Percentiles rank a stretch among this genome's conserved stretches.
Evolutionary conservation across 1,284 basidiomycete genomes (phyloP).

Genomic region (Melampsora occidentalis): DNA sequence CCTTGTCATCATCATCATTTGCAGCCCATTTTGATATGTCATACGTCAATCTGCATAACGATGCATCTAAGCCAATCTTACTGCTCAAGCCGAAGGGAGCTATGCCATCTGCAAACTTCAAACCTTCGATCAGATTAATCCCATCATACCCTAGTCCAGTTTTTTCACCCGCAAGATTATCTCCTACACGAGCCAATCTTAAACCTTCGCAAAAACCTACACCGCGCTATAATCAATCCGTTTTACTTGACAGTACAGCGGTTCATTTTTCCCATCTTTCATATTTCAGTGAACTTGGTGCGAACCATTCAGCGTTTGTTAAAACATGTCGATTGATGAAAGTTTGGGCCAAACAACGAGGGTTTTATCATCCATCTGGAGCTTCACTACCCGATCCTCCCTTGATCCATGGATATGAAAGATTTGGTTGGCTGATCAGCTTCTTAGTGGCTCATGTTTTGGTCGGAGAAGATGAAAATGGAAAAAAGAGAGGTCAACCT

Average conservation of each 20-base stretch:
- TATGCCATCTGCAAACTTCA: slow-evolving; percentile 48
- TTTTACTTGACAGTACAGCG: slow-evolving; percentile 61
- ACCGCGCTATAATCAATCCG: slow-evolving; percentile 78
- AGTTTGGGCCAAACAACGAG: slow-evolving; percentile 27
- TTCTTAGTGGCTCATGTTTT: slow-evolving; percentile 40
- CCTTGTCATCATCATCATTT: slow-evolving; percentile 58
- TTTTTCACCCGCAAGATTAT: slow-evolving; percentile 66
- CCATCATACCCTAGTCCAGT: slow-evolving; percentile 78
- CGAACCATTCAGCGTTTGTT: slow-evolving; percentile 32
- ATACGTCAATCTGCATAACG: slow-evolving; percentile 64
- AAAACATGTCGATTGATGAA: slow-evolving; percentile 35
- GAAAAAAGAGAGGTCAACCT: slow-evolving; percentile 3
- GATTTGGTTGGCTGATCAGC: slow-evolving; percentile 40
- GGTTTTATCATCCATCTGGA: slow-evolving; percentile 14
- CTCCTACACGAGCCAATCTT: slow-evolving; percentile 68
- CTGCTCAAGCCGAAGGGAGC: slow-evolving; percentile 60
- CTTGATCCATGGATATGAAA: slow-evolving; percentile 23
- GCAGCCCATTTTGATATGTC: slow-evolving; percentile 61
- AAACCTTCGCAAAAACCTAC: slow-evolving; percentile 64
- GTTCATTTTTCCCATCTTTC: slow-evolving; percentile 20
- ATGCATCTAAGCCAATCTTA: slow-evolving; percentile 68
- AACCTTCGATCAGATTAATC: slow-evolving; percentile 58
- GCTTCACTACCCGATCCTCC: background rate
- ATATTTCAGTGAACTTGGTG: slow-evolving; percentile 25
- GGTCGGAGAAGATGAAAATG: slow-evolving; percentile 22